Evolutionary conservation across 2,329 filamentous ascomycete species (phyloP).

Genomic region (Thelonectria blattea): DNA sequence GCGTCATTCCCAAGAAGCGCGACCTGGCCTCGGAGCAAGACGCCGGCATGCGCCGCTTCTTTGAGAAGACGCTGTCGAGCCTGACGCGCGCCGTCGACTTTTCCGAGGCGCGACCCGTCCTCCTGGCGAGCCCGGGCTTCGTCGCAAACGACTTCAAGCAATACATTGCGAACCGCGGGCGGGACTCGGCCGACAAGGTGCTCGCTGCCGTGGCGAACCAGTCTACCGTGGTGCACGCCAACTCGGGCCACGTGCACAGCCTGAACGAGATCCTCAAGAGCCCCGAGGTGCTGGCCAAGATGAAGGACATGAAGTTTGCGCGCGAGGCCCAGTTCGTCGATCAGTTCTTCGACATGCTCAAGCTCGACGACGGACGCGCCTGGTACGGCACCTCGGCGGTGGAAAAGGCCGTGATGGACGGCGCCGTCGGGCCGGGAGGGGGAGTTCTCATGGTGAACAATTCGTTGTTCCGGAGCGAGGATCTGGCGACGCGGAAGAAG

Average conservation of each 20-base stretch:
- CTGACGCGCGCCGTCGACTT: conserved; percentile 82
- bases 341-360: conserved; percentile 76
- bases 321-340: conserved; percentile 86
- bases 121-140: conserved; percentile 91
- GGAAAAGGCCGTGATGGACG: conserved; percentile 80
- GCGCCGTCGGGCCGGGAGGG: conserved; percentile 85
- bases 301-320: conserved; percentile 88
- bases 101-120: conserved; percentile 69
- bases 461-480: conserved; percentile 81
- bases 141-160: conserved; percentile 80
- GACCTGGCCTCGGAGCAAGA: conserved; percentile 68
- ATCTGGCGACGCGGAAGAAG: conserved; percentile 75
- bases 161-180: conserved; percentile 69
- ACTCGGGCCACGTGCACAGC: conserved; percentile 84
- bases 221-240: conserved; percentile 79
- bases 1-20: conserved; percentile 70
- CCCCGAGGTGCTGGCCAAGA: conserved; percentile 74
- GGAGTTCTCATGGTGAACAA: conserved; percentile 88
- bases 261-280: conserved; percentile 87
- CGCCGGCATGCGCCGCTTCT: conserved; percentile 77
- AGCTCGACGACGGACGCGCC: conserved; percentile 83
- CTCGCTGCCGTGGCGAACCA: conserved; percentile 67
- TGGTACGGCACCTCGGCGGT: conserved; percentile 91
- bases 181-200: conserved; percentile 68
- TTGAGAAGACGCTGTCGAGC: conserved; percentile 75